Evolutionary conservation across 2,329 filamentous ascomycete genomes (phyloP), one percentile per base, ranked within the genome.

Genomic region (Rhytidhysteron rufulum): DNA sequence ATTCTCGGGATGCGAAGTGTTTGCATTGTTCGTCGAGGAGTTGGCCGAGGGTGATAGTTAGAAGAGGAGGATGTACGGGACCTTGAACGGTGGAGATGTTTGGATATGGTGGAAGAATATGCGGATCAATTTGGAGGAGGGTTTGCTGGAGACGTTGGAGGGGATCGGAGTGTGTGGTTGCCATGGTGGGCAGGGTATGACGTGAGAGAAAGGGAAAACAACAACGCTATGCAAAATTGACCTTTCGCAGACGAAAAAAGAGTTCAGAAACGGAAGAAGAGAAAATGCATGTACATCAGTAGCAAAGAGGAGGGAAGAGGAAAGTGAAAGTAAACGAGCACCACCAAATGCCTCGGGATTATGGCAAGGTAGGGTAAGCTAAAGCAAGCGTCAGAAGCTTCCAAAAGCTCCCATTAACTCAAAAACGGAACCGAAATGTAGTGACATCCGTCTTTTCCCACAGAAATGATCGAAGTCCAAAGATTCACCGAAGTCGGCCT

Each of bases 1-100:
- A 85, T 58, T 89, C 85, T 39, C 78, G 73, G 37, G 77, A 71
- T 18, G 80, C 78, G 60, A 85, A 80, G 34, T 80, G 74, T 36
- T 79, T 72, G 32, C 78, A 82, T 65, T 90, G 86, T 11, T 86
- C 72, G 44, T 85, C 81, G 29, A 90, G 73, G 1, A 90, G 73
- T 57, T 87, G 82, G 5, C 83, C 82, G 6, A 90, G 73, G 0
- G 84, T 88, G 36, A 88, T 67, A 44, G 88, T 79, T 34, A 86
- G 72, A 27, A 90, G 74, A 1, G 82, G 80, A 42, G 85, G 82
- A 48, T 86, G 76, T 31, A 79, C 74, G 2, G 82, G 80, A 1
- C 86, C 86, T 39, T 85, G 73, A 21, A 90, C 75, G 16, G 88
- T 65, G 0, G 85, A 76, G 34, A 72, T 54, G 30, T 62, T 63